Percentiles rank a stretch among this genome's conserved stretches.
Evolutionary conservation across 306 rosid genomes (phyloP).

Genomic region (Trichosanthes truncata): DNA sequence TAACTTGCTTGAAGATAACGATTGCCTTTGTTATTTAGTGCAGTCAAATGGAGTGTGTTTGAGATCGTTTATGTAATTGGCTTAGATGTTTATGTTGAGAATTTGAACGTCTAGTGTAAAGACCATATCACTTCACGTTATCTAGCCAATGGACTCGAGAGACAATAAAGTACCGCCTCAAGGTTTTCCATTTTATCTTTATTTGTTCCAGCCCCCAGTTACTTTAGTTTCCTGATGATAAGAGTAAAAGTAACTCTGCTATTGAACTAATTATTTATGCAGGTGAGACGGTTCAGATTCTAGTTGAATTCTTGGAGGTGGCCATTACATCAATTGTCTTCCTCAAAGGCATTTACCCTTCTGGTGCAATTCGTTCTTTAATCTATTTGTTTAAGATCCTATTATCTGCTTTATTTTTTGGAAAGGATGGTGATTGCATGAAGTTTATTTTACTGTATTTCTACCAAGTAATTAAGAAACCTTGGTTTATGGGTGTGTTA

Average conservation of each 20-base stretch:
- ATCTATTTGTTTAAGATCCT: neutral
- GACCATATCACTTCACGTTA: neutral
- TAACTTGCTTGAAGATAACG: neutral
- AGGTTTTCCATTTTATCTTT: constrained; percentile 23
- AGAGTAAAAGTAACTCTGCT: neutral
- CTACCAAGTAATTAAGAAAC: neutral
- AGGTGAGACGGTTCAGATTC: constrained; percentile 50
- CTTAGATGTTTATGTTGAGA: neutral
- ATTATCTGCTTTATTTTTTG: constrained; percentile 15
- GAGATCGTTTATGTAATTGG: neutral
- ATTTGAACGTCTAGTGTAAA: neutral
- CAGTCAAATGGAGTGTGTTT: neutral
- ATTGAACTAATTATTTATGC: constrained; percentile 7
- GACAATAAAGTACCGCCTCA: constrained; percentile 39
- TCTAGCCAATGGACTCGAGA: constrained; percentile 42
- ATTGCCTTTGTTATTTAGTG: neutral
- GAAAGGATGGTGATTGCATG: neutral
- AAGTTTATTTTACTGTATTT: neutral
- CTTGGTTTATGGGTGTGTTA: neutral
- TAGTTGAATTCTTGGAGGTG: constrained; percentile 76
- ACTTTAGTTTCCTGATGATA: neutral
- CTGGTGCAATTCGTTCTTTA: constrained; percentile 33
- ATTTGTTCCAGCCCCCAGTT: neutral
- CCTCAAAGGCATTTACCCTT: constrained; percentile 79
- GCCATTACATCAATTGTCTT: constrained; percentile 62